Evolutionary conservation across 352 stramenopile species (phyloP), one percentile per base, ranked within the genome.

Genomic region (Halophytophthora polymorphica): DNA sequence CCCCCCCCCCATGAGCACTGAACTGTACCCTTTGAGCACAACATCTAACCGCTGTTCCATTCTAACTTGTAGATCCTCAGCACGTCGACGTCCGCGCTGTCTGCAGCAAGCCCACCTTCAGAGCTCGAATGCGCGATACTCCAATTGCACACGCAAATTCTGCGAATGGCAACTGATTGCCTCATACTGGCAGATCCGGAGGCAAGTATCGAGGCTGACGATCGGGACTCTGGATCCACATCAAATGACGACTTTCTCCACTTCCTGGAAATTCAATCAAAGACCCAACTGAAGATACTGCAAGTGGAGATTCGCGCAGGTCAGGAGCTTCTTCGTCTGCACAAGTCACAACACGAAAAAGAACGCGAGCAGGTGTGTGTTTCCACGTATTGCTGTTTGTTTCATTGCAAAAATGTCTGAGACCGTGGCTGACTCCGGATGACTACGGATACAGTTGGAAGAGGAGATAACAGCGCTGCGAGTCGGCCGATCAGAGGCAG

Each of bases 281-380:
- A 62, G 15, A 74, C 63, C 1, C 69, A 80, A 52, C 56, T 76
- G 14, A 78, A 70, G 52, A 73, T 88, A 28, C 64, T 88, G 3
- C 67, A 88, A 45, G 70, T 78, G 15, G 77, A 88, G 50, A 48
- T 88, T 2, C 69, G 71, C 7, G 77, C 77, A 3, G 73, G 77
- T 0, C 69, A 86, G 47, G 77, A 88, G 13, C 60, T 88, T 13
- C 56, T 85, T 11, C 71, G 77, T 0, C 40, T 88, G 7, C 73
- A 84, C 38, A 83, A 80, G 39, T 48, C 58, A 0, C 74, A 88
- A 17, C 64, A 78, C 18, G 60, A 81, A 23, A 77, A 74, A 54
- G 77, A 88, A 18, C 45, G 71, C 2, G 21, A 40, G 1, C 62
- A 77, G 58, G 73, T 84, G 44, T 8, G 52, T 14, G 12, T 47